Conservation (phyloP, 129 eudicot species). For the Deinandra increscens region DNA sequence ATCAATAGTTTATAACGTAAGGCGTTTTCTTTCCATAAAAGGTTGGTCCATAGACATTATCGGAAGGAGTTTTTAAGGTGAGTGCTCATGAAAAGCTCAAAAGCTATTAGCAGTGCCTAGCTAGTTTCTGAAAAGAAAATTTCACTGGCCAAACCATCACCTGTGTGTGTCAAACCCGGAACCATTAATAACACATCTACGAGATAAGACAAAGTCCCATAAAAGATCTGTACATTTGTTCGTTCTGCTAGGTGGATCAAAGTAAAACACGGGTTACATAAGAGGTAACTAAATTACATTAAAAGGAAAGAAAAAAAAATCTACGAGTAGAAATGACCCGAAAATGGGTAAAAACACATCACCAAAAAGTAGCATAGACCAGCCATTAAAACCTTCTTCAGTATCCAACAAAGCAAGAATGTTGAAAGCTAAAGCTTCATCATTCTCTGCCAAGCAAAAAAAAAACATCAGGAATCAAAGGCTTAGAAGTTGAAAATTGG, state of each 20-base stretch:
- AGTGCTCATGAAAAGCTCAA: no score
- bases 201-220: background rate
- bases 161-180: no score
- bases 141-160: no score
- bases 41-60: no score
- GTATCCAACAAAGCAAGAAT: slow-evolving; percentile 31
- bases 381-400: slow-evolving; percentile 16
- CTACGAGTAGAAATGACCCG: slow-evolving; percentile 13
- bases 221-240: background rate
- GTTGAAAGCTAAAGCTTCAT: slow-evolving; percentile 15
- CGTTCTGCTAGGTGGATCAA: background rate
- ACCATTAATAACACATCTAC: background rate
- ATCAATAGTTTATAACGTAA: no score
- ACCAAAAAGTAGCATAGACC: slow-evolving; percentile 3
- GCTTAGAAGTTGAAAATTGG: slow-evolving; percentile 46
- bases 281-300: slow-evolving; percentile 20
- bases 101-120: no score
- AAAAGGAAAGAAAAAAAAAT: background rate
- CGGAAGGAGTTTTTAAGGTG: no score
- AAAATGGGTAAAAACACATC: slow-evolving; percentile 16
- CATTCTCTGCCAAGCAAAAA: slow-evolving; percentile 30
- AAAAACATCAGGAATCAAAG: slow-evolving; percentile 1
- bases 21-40: no score
- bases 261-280: background rate
- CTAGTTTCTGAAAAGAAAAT: no score